Base-by-base conservation (phyloP, 768 basidiomycete species). In the Naganishia vaughanmartiniae region DNA sequence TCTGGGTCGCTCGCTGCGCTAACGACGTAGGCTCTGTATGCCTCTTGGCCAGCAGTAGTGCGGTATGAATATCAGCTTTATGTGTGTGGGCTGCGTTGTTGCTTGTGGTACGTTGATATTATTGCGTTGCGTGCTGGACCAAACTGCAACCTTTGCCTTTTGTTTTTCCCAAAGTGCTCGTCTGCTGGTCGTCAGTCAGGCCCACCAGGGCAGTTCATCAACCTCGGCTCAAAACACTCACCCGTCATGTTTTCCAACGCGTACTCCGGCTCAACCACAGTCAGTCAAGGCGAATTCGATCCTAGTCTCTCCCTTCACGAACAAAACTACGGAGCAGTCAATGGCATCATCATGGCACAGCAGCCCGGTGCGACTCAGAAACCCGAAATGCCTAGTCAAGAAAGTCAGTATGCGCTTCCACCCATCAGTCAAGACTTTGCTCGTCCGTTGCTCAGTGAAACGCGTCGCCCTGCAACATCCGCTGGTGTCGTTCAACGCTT, bases 381-480 rank as follows among this genome's bases (percentile, higher is more conserved):
- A 45, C 14, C 39, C 39, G 60, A 21, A 14, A 1, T 34, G 19
- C 15, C 33, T 3, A 30, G 31, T 24, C 31, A 45, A 63, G 33
- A 36, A 15, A 63, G 60, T 63, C 60, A 63, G 60, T 63, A 63
- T 19, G 72, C 76, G 36, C 74, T 81, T 14, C 79, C 80, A 21
- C 76, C 79, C 1, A 81, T 81, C 45, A 77, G 76, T 4, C 73
- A 77, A 19, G 77, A 79, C 57, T 81, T 80, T 65, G 74, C 73
- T 15, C 71, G 79, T 54, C 80, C 79, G 21, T 76, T 69, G 21
- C 42, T 71, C 11, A 73, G 63, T 31, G 79, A 79, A 30, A 76
- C 77, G 9, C 73, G 77, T 26, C 72, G 80, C 51, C 80, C 79
- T 15, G 77, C 79, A 2, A 80, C 80, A 19, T 76, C 77, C n/a